These are phyloP conservation scores for Globisporangium splendens DNA, from an alignment of 352 stramenopile genomes.

Conservation along the genomic window DNA sequence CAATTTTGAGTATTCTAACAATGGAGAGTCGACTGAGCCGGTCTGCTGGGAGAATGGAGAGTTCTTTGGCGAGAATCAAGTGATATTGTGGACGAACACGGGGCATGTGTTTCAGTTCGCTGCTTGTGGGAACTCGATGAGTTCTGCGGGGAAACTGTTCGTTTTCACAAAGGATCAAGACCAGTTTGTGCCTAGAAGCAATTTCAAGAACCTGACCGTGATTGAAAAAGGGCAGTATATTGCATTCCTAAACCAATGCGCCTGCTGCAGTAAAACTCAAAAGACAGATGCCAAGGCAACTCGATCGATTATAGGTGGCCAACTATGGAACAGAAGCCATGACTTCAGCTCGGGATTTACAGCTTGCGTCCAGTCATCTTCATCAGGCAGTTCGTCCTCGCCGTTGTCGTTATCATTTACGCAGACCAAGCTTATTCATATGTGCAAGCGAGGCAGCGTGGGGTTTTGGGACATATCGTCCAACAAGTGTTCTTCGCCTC, in stretches of 20 bases:
- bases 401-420: slow-evolving; percentile 6
- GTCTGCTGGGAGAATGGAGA: slow-evolving; percentile 58
- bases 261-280: slow-evolving; percentile 29
- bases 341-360: slow-evolving; percentile 34
- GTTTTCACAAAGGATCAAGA: slow-evolving; percentile 84
- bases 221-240: slow-evolving; percentile 57
- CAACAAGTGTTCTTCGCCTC: slow-evolving; percentile 19
- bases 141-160: slow-evolving; percentile 52
- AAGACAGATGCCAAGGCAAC: background rate
- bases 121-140: slow-evolving; percentile 18
- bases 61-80: slow-evolving; percentile 59
- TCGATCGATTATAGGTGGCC: background rate
- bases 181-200: slow-evolving; percentile 74
- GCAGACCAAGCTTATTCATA: slow-evolving; percentile 38
- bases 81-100: slow-evolving; percentile 70
- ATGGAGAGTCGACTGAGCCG: slow-evolving; percentile 1
- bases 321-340: slow-evolving; percentile 1
- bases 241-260: slow-evolving; percentile 49
- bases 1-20: background rate
- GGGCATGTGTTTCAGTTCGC: slow-evolving; percentile 67
- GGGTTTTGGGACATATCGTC: slow-evolving; percentile 48
- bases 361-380: slow-evolving; percentile 28
- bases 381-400: slow-evolving; percentile 19
- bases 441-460: slow-evolving; percentile 49
- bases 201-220: slow-evolving; percentile 49